phyloP scores from a whole-genome alignment of 345 rosid species.

The Pseudoturritis turrita region DNA sequence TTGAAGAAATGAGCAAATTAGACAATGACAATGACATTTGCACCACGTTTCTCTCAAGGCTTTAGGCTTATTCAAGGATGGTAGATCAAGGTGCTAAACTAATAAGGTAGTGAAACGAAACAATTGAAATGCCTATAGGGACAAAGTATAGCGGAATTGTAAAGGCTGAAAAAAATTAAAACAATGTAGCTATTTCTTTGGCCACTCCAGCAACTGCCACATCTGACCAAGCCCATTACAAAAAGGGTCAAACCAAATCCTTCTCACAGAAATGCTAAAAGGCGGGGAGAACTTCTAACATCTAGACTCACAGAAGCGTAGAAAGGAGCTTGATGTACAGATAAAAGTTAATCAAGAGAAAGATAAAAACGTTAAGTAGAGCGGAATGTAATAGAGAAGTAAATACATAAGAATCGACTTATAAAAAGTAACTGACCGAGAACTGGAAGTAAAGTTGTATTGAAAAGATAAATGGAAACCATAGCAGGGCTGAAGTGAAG shows the following conservation, averaged over 20 bases:
- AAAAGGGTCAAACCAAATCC: not conserved
- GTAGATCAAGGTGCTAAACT: not conserved
- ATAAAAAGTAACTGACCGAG: constrained; percentile 33
- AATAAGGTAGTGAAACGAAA: not conserved
- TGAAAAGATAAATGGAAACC: constrained; percentile 39
- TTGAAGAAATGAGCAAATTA: not conserved
- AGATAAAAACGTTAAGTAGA: constrained; percentile 6
- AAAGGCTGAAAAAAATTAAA: not conserved
- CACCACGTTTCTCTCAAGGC: not conserved
- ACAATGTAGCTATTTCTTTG: not conserved
- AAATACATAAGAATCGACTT: not conserved
- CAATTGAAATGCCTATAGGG: not conserved
- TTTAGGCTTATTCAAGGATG: not conserved
- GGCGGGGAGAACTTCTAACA: not conserved
- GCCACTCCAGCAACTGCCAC: not conserved
- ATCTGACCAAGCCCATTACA: not conserved
- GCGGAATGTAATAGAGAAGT: constrained; percentile 24
- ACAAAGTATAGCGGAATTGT: not conserved
- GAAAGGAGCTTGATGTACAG: not conserved
- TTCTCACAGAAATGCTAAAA: not conserved
- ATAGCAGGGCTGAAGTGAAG: constrained; percentile 55
- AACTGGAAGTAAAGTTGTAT: constrained; percentile 31
- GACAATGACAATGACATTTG: not conserved
- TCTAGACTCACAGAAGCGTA: not conserved
- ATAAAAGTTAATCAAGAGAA: not conserved